These are phyloP conservation scores for Thraustotheca clavata DNA, from an alignment of 352 stramenopile genomes.

Conservation along the genomic window DNA sequence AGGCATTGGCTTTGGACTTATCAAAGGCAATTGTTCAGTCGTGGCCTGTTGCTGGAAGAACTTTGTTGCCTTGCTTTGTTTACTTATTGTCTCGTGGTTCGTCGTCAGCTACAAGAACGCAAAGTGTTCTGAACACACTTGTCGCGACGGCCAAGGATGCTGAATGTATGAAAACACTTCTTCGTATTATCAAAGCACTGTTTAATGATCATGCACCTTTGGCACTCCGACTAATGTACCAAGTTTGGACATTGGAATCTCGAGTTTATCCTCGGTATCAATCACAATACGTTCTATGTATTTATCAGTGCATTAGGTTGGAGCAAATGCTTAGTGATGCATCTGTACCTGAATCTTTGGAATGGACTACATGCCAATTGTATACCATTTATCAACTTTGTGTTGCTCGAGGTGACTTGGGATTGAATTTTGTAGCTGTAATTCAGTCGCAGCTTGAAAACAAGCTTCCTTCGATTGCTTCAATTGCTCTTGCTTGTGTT, in stretches of 20 bases:
- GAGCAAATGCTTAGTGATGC: constrained; percentile 20
- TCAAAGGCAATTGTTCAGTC: constrained; percentile 25
- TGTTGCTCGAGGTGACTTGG: constrained; percentile 46
- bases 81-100: constrained; percentile 42
- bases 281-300: constrained; percentile 23
- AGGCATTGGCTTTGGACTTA: background rate
- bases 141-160: constrained; percentile 35
- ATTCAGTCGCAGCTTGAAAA: constrained; percentile 56
- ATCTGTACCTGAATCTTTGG: constrained; percentile 24
- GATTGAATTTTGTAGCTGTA: constrained; percentile 53
- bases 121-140: constrained; percentile 42
- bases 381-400: constrained; percentile 57
- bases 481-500: constrained; percentile 60
- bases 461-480: constrained; percentile 35
- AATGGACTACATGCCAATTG: constrained; percentile 42
- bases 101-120: background rate
- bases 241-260: constrained; percentile 55
- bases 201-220: constrained; percentile 24
- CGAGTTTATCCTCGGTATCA: constrained; percentile 58
- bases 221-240: constrained; percentile 46
- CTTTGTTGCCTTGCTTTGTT: constrained; percentile 52
- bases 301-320: background rate
- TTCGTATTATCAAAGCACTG: constrained; percentile 62
- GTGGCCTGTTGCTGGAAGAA: constrained; percentile 28
- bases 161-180: constrained; percentile 66